Evolutionary conservation across 257 asterid species (phyloP), one percentile per base, ranked within the genome.

Genomic region (Gentiana straminea): DNA sequence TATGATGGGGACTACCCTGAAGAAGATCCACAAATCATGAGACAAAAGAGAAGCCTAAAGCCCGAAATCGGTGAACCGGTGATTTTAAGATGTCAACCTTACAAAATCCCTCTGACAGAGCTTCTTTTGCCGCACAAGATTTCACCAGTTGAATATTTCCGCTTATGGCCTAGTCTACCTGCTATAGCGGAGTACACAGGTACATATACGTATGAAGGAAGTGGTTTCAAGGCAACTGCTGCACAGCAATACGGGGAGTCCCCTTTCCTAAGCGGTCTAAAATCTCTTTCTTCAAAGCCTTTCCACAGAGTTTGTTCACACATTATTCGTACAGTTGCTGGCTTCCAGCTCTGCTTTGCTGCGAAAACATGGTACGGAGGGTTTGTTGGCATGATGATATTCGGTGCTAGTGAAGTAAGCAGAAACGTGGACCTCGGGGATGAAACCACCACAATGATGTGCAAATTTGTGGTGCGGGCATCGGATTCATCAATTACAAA

Each of bases 191-290:
- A 87, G 78, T 87, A 81, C 60, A 84, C 93, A 0, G 96, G 94
- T 59, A 81, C 89, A 35, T 84, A 87, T 61, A 75, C 81, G 15
- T 87, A 87, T 32, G 96, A 87, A 82, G 96, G 96, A 64, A 87
- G 96, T 74, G 96, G 96, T 7, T 84, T 87, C 75, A 87, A 76
- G 78, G 96, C 94, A 52, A 87, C 94, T 51, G 96, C 96, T 51
- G 94, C 96, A 7, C 96, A 87, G 70, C 96, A 87, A 70, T 87
- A 84, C 59, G 96, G 96, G 75, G 90, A 83, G 64, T 87, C 96
- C 62, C 94, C 96, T 54, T 87, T 87, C 56, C 86, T 87, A 66
- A 82, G 86, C 46, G 94, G 96, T 77, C 71, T 87, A 57, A 87
- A 82, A 63, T 78, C 90, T 59, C 70, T 87, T 51, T 74, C 94